These are phyloP conservation scores for Colletotrichum brevisporum DNA, from an alignment of 2,329 filamentous ascomycete species.

Conservation along the genomic window DNA sequence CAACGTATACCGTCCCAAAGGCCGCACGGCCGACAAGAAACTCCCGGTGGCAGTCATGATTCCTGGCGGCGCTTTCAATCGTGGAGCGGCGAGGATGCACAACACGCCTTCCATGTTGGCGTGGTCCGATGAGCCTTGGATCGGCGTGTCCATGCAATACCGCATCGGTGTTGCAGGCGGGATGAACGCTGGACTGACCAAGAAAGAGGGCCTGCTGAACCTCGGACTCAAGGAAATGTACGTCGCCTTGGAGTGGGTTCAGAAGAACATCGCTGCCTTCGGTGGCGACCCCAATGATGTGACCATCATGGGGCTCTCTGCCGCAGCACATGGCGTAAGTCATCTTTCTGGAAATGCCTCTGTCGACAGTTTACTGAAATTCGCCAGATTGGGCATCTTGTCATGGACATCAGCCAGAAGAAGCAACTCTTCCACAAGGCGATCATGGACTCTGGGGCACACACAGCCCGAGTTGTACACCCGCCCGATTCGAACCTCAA, in stretches of 20 bases:
- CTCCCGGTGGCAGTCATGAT: slow-evolving; percentile 68
- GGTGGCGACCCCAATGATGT: slow-evolving; percentile 63
- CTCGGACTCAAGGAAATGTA: slow-evolving; percentile 66
- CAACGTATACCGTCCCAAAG: slow-evolving; percentile 63
- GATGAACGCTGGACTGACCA: slow-evolving; percentile 64
- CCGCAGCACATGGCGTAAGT: slow-evolving; percentile 51
- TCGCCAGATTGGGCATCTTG: slow-evolving; percentile 47
- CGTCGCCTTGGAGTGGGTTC: slow-evolving; percentile 63
- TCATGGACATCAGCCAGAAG: slow-evolving; percentile 51
- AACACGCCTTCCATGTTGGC: slow-evolving; percentile 61
- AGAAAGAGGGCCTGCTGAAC: slow-evolving; percentile 67
- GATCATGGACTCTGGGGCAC: slow-evolving; percentile 50
- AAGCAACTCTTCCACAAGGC: slow-evolving; percentile 50
- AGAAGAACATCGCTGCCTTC: slow-evolving; percentile 65
- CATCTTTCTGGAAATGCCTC: not conserved
- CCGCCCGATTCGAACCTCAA: slow-evolving; percentile 46
- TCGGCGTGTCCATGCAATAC: slow-evolving; percentile 62
- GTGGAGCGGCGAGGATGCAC: slow-evolving; percentile 55
- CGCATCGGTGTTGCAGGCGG: slow-evolving; percentile 72
- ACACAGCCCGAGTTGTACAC: slow-evolving; percentile 49
- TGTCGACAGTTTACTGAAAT: not conserved
- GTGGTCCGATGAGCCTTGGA: slow-evolving; percentile 60
- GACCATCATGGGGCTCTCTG: slow-evolving; percentile 62
- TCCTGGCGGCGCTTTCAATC: slow-evolving; percentile 50
- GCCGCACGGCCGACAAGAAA: slow-evolving; percentile 44